Conservation (phyloP, 2,329 filamentous ascomycete genomes). For the Cordyceps javanica region DNA sequence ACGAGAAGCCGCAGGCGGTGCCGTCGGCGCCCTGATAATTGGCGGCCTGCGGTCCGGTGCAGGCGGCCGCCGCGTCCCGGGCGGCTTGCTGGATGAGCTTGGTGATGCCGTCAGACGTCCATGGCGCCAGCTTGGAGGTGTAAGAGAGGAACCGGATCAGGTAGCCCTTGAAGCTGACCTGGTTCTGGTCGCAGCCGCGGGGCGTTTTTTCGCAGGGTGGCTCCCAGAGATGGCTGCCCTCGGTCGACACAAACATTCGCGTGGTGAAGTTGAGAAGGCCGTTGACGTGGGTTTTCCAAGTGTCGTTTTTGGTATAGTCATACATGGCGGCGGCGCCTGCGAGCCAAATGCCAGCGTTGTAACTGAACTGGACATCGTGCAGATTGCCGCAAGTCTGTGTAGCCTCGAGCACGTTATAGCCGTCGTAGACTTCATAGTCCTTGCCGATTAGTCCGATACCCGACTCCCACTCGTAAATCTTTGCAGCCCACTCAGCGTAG, state of each 20-base stretch:
- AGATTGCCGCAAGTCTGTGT: constrained; percentile 41
- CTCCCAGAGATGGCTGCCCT: constrained; percentile 51
- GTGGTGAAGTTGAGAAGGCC: constrained; percentile 49
- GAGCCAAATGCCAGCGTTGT: constrained; percentile 62
- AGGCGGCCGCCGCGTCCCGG: constrained; percentile 44
- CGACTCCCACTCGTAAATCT: constrained; percentile 60
- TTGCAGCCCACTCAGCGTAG: constrained; percentile 70
- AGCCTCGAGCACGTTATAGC: constrained; percentile 30
- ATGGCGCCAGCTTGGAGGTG: constrained; percentile 50
- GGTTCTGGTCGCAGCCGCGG: constrained; percentile 49
- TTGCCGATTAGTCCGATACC: constrained; percentile 50
- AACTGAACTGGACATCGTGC: constrained; percentile 59
- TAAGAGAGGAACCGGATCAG: constrained; percentile 59
- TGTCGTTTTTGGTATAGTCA: constrained; percentile 47
- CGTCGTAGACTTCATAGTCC: constrained; percentile 47
- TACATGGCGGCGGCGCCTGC: constrained; percentile 55
- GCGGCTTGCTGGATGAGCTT: constrained; percentile 46
- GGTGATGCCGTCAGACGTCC: constrained; percentile 42
- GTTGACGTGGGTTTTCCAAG: constrained; percentile 53
- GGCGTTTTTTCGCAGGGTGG: constrained; percentile 53
- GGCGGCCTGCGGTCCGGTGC: constrained; percentile 38
- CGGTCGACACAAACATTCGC: constrained; percentile 46
- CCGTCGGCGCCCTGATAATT: constrained; percentile 47
- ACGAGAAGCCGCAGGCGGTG: constrained; percentile 62
- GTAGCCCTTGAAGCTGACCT: constrained; percentile 72